These are phyloP conservation scores for Acrocalymma vagum DNA, from an alignment of 2,329 filamentous ascomycete species.

Conservation along the genomic window DNA sequence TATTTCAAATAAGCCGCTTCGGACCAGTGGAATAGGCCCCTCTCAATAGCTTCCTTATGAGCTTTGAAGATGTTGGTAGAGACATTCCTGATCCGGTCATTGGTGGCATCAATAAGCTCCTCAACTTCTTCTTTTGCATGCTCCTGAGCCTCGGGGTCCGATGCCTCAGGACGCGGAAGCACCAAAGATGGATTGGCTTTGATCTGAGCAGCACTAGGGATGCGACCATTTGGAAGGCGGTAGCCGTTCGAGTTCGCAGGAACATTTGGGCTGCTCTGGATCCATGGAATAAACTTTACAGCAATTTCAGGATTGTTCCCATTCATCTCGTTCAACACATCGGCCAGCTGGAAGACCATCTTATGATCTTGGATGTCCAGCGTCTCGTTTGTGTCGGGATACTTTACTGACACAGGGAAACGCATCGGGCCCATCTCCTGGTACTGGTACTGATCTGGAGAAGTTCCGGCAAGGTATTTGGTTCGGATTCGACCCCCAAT, in stretches of 20 bases:
- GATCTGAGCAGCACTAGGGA: constrained; percentile 40
- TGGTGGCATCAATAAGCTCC: constrained; percentile 26
- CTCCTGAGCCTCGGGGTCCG: constrained; percentile 27
- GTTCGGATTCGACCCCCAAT: constrained; percentile 72
- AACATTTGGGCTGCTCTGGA: constrained; percentile 64
- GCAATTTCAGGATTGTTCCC: constrained; percentile 55
- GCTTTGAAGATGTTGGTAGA: constrained; percentile 59
- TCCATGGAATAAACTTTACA: constrained; percentile 71
- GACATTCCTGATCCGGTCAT: constrained; percentile 49
- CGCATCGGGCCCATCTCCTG: constrained; percentile 74
- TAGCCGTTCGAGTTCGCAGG: constrained; percentile 52
- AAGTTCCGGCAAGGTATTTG: constrained; percentile 66
- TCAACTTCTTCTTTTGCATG: constrained; percentile 28
- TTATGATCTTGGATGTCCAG: constrained; percentile 69
- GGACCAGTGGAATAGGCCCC: constrained; percentile 70
- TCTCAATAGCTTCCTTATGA: constrained; percentile 62
- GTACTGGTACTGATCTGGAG: constrained; percentile 70
- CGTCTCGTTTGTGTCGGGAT: constrained; percentile 63
- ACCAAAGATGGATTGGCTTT: constrained; percentile 34
- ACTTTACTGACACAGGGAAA: constrained; percentile 62
- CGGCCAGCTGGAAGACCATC: constrained; percentile 70
- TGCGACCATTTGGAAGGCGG: constrained; percentile 43
- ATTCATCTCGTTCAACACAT: constrained; percentile 68
- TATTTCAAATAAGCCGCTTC: constrained; percentile 71
- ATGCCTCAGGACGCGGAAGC: constrained; percentile 19